Percentiles rank a stretch among this genome's conserved stretches.
Conservation (phyloP, 371 early-diverging fungal species). For the Mortierella sp. region DNA sequence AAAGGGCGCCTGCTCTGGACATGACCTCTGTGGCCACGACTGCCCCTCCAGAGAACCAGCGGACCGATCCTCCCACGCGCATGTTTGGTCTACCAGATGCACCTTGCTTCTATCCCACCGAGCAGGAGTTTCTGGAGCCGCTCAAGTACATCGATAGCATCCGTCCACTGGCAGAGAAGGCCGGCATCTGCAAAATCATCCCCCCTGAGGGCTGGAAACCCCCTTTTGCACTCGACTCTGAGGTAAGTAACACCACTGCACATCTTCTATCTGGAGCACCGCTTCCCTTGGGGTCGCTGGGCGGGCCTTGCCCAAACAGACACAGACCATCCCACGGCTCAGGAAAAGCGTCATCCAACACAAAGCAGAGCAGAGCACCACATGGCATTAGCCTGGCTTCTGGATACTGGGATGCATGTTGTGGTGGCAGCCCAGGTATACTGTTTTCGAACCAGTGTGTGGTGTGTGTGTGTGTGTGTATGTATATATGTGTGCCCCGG, state of each 20-base stretch:
- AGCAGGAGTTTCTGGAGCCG: constrained; percentile 87
- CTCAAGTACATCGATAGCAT: constrained; percentile 86
- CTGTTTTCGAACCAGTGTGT: constrained; percentile 6
- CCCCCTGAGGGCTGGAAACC: constrained; percentile 90
- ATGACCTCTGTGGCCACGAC: constrained; percentile 49
- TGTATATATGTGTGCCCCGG: constrained; percentile 1
- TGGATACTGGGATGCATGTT: too few species aligned
- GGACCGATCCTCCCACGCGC: constrained; percentile 52
- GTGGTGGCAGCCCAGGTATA: not conserved
- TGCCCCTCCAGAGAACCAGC: constrained; percentile 52
- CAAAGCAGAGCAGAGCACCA: too few species aligned
- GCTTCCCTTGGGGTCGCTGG: too few species aligned
- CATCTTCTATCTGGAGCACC: not conserved
- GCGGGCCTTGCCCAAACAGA: too few species aligned
- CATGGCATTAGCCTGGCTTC: too few species aligned
- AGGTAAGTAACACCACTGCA: constrained; percentile 62
- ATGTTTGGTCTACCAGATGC: constrained; percentile 78
- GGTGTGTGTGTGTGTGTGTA: not conserved
- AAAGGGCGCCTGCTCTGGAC: constrained; percentile 50
- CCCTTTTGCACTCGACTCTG: constrained; percentile 84
- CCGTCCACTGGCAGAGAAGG: constrained; percentile 78
- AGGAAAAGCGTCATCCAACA: too few species aligned
- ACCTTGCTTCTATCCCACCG: constrained; percentile 86
- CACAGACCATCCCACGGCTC: too few species aligned
- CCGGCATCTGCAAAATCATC: constrained; percentile 93